Percentiles rank a stretch among this genome's conserved stretches.
phyloP scores from a whole-genome alignment of 768 basidiomycete species.

The Termitomyces sp. region DNA sequence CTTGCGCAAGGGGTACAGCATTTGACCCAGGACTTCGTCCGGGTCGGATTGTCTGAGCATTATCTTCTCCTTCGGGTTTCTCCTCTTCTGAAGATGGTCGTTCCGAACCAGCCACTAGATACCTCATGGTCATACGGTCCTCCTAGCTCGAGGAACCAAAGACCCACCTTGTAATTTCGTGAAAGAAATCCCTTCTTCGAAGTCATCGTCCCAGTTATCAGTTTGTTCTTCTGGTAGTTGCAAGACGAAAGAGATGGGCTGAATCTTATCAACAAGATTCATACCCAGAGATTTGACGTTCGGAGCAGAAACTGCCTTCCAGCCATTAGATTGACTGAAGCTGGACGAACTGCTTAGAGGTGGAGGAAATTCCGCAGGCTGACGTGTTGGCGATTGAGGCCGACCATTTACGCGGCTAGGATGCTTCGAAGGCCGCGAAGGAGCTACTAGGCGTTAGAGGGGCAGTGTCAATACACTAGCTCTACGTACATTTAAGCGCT shows the following conservation, averaged over 20 bases:
- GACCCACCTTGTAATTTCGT: slow-evolving; percentile 68
- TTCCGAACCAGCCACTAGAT: slow-evolving; percentile 47
- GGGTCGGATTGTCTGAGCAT: slow-evolving; percentile 77
- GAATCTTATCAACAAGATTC: slow-evolving; percentile 47
- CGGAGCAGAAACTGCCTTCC: slow-evolving; percentile 29
- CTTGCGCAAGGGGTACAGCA: slow-evolving; percentile 49
- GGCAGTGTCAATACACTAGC: background rate
- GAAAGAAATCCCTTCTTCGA: slow-evolving; percentile 88
- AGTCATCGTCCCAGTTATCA: slow-evolving; percentile 99
- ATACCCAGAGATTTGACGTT: slow-evolving; percentile 30
- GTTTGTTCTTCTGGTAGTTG: slow-evolving; percentile 81
- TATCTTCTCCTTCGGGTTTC: slow-evolving; percentile 57
- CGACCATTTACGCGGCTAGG: slow-evolving; percentile 41
- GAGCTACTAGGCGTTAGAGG: slow-evolving; percentile 39
- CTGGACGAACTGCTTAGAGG: slow-evolving; percentile 25
- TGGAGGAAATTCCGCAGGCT: slow-evolving; percentile 27
- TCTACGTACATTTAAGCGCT: slow-evolving; percentile 75
- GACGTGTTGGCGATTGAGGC: slow-evolving; percentile 42
- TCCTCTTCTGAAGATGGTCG: slow-evolving; percentile 55
- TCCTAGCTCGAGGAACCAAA: background rate
- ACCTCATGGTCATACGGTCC: slow-evolving; percentile 1
- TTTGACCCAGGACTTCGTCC: slow-evolving; percentile 61
- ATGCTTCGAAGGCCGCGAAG: slow-evolving; percentile 70
- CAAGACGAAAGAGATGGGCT: slow-evolving; percentile 61
- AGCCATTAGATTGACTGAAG: slow-evolving; percentile 23